Percentiles rank a stretch among this genome's conserved stretches.
phyloP scores from a whole-genome alignment of 1,139 yeast species.

The Magnusiomyces suaveolens region DNA sequence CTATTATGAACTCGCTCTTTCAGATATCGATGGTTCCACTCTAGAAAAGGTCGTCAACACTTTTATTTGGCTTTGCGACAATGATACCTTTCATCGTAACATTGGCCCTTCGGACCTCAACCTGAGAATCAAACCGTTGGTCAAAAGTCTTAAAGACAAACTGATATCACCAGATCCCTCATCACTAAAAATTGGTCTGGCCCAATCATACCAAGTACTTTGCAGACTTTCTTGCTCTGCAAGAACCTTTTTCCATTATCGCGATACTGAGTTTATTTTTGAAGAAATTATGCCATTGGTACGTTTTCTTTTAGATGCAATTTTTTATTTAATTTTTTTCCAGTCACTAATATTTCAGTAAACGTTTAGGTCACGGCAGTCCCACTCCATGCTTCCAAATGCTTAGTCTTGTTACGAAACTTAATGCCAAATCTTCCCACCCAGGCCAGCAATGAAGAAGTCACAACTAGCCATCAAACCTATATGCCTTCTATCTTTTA shows the following conservation, averaged over 20 bases:
- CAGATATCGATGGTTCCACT: constrained; percentile 65
- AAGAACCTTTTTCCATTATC: constrained; percentile 37
- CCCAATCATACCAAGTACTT: constrained; percentile 37
- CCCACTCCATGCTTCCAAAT: constrained; percentile 7
- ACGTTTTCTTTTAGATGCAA: constrained; percentile 15
- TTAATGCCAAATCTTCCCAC: constrained; percentile 20
- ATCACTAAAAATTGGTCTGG: constrained; percentile 17
- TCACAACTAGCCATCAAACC: constrained; percentile 19
- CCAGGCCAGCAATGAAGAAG: neutral
- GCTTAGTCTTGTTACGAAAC: constrained; percentile 9
- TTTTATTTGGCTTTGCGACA: constrained; percentile 43
- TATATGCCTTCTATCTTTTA: constrained; percentile 53
- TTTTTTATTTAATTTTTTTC: constrained; percentile 6
- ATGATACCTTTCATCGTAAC: constrained; percentile 21
- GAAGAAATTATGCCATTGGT: constrained; percentile 40
- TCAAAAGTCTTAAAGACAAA: constrained; percentile 7
- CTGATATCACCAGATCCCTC: constrained; percentile 10
- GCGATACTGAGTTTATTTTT: constrained; percentile 32
- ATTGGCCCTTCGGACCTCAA: constrained; percentile 18
- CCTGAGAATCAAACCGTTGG: constrained; percentile 9
- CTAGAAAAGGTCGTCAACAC: constrained; percentile 55
- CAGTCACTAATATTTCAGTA: constrained; percentile 2
- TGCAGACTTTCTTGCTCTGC: constrained; percentile 42
- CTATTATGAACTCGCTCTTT: constrained; percentile 61
- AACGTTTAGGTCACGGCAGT: constrained; percentile 6